A percentile compares a stretch with the other conserved stretches of the same genome.
Conservation (phyloP, 73 alveolate species). For the Paramecium pentaurelia region DNA sequence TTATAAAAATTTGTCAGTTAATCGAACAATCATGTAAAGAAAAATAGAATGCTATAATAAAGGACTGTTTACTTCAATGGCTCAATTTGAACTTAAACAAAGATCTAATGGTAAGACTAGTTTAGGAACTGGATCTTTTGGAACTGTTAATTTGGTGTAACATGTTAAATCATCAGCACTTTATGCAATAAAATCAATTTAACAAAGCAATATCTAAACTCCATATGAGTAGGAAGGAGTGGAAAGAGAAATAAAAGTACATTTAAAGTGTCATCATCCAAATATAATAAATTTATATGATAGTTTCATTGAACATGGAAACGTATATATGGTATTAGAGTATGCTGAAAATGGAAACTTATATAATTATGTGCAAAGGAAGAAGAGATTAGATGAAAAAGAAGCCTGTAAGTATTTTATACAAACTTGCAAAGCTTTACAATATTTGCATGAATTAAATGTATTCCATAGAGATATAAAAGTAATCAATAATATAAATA, state of each 20-base stretch:
- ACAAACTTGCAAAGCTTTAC: constrained; percentile 55
- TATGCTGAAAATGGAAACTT: constrained; percentile 63
- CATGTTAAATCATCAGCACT: neutral
- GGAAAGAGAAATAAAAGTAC: constrained; percentile 59
- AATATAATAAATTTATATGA: constrained; percentile 51
- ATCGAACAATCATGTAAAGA: constrained; percentile 18
- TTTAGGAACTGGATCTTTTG: constrained; percentile 49
- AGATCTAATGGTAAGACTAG: constrained; percentile 41
- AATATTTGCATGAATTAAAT: constrained; percentile 51
- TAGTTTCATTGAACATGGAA: constrained; percentile 55
- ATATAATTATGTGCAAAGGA: constrained; percentile 51
- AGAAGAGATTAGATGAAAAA: constrained; percentile 55
- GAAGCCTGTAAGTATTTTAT: constrained; percentile 64
- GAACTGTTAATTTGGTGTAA: neutral
- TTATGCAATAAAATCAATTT: constrained; percentile 32
- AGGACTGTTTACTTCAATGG: constrained; percentile 34
- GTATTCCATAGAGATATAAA: constrained; percentile 60
- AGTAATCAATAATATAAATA: constrained; percentile 48
- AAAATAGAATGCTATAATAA: constrained; percentile 37
- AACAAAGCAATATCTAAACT: constrained; percentile 30
- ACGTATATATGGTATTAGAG: constrained; percentile 58
- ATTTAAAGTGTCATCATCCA: constrained; percentile 35
- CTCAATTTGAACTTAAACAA: constrained; percentile 1
- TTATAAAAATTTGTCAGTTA: constrained; percentile 46
- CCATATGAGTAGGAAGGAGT: constrained; percentile 53